Base-by-base conservation (phyloP, 331 rosid genomes). In the Malus hybrid region DNA sequence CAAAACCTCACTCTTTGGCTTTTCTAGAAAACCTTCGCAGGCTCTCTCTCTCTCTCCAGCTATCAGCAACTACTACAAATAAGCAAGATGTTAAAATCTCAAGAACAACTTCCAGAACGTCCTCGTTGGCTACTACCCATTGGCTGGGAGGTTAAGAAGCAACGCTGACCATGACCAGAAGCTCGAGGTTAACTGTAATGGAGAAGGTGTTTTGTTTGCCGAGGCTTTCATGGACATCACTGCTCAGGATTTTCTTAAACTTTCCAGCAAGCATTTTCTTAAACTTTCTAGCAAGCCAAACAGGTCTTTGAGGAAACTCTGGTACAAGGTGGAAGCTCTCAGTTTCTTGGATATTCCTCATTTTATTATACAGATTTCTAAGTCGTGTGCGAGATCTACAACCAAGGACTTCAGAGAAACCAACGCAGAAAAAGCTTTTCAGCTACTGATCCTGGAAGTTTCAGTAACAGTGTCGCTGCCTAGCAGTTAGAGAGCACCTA, bases 281-380 rank as follows among this genome's bases (percentile, higher is more conserved):
- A n/a, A n/a, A n/a, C n/a, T n/a, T n/a, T n/a, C n/a, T n/a, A 70
- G 70, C 53, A 44, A 63, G 4, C 94, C 97, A 60, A 93, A 91
- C 76, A 71, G 85, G 76, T 89, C 93, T 6, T 89, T 92, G 98
- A 88, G 78, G 72, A 93, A 93, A 78, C 87, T 93, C 24, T 46
- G 85, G 53, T 83, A 85, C 69, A 91, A 80, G 74, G 80, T 87
- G 1, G 90, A 91, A 75, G 81, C 89, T 78, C 83, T 70, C 1
- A 84, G 72, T 76, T 93, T 91, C 84, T 64, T 91, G 74, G 94
- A 91, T 73, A 71, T 89, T 82, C 98, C 97, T 85, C 98, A 96
- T 36, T 93, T 93, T 16, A 72, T 91, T 36, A 79, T 91, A 71
- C 98, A 93, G 97, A n/a, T n/a, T n/a, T n/a, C n/a, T n/a, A n/a